Percentiles rank a stretch among this genome's conserved stretches.
These are phyloP conservation scores for Colletotrichum musae DNA, from an alignment of 2,329 filamentous ascomycete genomes.

Conservation along the genomic window DNA sequence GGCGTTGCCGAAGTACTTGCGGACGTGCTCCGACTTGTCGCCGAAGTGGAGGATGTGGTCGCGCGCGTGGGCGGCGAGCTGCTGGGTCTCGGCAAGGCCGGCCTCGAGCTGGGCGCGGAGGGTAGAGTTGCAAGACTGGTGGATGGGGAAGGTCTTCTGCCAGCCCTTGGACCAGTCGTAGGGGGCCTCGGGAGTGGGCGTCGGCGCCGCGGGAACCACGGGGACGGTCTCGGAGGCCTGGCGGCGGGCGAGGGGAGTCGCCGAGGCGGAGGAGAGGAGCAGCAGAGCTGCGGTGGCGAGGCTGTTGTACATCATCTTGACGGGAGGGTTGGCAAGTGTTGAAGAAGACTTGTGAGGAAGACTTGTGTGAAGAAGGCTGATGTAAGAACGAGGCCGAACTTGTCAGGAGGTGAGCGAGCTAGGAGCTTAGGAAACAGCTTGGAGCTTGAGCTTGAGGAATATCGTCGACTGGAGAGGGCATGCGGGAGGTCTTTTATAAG, in stretches of 20 bases:
- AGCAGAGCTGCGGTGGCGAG: conserved; percentile 42
- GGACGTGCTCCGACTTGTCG: conserved; percentile 70
- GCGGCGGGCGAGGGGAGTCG: conserved; percentile 48
- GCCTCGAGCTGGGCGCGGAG: conserved; percentile 68
- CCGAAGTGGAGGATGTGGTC: conserved; percentile 73
- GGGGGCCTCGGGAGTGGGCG: conserved; percentile 41
- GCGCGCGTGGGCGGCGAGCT: conserved; percentile 72
- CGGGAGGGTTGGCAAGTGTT: no score
- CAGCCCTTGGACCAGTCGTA: conserved; percentile 54
- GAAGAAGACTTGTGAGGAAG: not conserved
- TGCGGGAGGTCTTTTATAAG: conserved; percentile 33
- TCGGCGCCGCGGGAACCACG: conserved; percentile 40
- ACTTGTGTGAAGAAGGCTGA: not conserved
- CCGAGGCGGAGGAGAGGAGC: conserved; percentile 44
- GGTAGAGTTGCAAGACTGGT: conserved; percentile 76
- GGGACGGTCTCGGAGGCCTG: conserved; percentile 43
- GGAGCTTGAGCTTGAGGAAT: conserved; percentile 13
- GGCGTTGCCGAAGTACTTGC: conserved; percentile 76
- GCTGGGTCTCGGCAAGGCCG: conserved; percentile 71
- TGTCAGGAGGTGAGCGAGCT: not conserved
- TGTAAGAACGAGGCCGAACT: not conserved
- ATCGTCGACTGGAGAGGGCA: not conserved
- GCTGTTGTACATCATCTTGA: conserved; percentile 37
- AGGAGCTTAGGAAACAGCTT: conserved; percentile 22
- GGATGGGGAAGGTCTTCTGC: conserved; percentile 63